Percentiles rank a stretch among this genome's conserved stretches.
phyloP scores from a whole-genome alignment of 495 filamentous ascomycete species.

The Aspergillus avenaceus region DNA sequence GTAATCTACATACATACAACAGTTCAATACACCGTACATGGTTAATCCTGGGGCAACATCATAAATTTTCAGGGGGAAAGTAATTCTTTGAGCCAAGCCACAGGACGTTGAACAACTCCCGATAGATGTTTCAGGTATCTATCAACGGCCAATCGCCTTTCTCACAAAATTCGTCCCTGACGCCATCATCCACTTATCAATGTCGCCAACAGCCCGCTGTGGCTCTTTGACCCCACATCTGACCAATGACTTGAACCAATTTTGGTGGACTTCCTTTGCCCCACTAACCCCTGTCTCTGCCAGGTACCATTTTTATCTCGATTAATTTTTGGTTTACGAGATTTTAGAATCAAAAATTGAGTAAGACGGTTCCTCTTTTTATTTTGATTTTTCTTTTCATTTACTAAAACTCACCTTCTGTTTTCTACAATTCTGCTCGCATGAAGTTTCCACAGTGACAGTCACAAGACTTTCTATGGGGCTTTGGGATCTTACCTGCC shows the following conservation, averaged over 20 bases:
- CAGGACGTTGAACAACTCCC: conserved; percentile 10
- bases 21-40: too few species aligned
- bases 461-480: too few species aligned
- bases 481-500: too few species aligned
- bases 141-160: conserved; percentile 5
- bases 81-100: conserved; percentile 1
- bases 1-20: neutral
- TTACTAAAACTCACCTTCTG: too few species aligned
- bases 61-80: conserved; percentile 9
- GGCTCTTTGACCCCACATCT: conserved; percentile 3
- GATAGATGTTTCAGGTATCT: conserved; percentile 18
- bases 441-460: too few species aligned
- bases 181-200: conserved; percentile 8
- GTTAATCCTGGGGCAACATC: neutral
- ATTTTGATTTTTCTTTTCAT: too few species aligned
- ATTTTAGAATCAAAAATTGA: neutral
- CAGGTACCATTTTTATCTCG: neutral
- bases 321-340: neutral
- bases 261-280: neutral
- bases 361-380: neutral
- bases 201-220: conserved; percentile 11
- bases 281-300: conserved; percentile 7
- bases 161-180: conserved; percentile 14
- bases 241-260: conserved; percentile 4
- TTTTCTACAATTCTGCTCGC: too few species aligned